Conservation (phyloP, 345 rosid genomes). For the Gossypium arboreum region DNA sequence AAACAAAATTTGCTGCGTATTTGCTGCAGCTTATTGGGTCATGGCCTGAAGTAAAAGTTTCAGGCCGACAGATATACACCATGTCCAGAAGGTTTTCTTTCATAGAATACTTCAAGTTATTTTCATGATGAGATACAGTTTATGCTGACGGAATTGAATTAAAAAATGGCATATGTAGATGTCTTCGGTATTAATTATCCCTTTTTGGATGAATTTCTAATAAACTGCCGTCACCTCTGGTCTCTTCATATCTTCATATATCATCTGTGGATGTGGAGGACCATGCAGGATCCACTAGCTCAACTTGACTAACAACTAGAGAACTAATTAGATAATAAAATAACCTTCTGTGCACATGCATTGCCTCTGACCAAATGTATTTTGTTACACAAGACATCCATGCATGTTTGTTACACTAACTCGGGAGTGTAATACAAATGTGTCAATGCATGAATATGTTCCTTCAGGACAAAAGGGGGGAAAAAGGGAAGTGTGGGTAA, state of each 20-base stretch:
- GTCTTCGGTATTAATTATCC: not conserved
- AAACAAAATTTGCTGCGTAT: not conserved
- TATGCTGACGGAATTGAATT: not conserved
- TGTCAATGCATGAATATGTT: not conserved
- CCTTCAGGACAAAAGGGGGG: too few relatives aligned
- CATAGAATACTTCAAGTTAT: not conserved
- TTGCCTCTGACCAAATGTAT: conserved; percentile 1
- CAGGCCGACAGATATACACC: not conserved
- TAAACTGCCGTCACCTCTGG: not conserved
- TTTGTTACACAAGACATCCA: not conserved
- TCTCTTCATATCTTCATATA: not conserved
- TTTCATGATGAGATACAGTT: not conserved
- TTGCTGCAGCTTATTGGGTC: not conserved
- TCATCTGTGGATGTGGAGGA: not conserved
- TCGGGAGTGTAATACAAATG: not conserved
- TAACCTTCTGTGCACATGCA: conserved; percentile 2
- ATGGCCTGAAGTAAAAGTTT: not conserved
- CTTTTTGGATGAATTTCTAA: not conserved
- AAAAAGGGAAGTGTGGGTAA: too few relatives aligned
- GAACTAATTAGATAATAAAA: not conserved
- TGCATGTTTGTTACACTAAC: not conserved
- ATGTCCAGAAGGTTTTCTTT: not conserved
- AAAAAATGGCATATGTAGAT: not conserved
- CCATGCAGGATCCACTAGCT: not conserved
- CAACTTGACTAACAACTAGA: not conserved